These are phyloP conservation scores for Tardiomyces digboiensis DNA, from an alignment of 1,139 yeast species.

Conservation along the genomic window DNA sequence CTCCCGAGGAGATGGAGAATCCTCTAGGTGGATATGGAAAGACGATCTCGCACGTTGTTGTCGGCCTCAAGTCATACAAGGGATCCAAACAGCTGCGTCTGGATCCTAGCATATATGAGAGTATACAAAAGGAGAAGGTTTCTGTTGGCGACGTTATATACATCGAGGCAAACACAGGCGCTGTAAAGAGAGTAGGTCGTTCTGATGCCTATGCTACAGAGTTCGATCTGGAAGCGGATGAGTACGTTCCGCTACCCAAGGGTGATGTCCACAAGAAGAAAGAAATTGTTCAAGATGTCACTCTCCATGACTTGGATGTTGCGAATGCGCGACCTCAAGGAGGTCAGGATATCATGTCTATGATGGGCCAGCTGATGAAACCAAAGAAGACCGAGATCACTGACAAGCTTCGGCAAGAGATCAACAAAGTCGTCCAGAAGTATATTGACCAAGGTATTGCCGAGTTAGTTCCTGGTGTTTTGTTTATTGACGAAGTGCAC, in stretches of 20 bases:
- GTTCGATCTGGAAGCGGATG: conserved; percentile 96
- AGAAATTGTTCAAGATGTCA: conserved; percentile 96
- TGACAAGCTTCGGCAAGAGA: conserved; percentile 87
- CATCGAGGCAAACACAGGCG: conserved; percentile 95
- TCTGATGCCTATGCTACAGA: conserved; percentile 98
- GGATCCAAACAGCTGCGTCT: conserved; percentile 90
- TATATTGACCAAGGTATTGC: conserved; percentile 98
- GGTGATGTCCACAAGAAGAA: conserved; percentile 99
- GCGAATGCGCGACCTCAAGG: conserved; percentile 99
- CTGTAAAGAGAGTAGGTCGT: conserved; percentile 95
- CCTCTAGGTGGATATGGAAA: conserved; percentile 98
- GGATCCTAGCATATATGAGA: conserved; percentile 93
- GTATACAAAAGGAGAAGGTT: conserved; percentile 92
- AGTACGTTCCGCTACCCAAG: conserved; percentile 95
- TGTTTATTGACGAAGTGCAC: conserved; percentile 95
- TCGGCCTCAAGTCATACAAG: conserved; percentile 91
- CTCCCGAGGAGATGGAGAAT: conserved; percentile 96
- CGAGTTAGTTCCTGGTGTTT: conserved; percentile 94
- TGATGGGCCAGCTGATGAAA: conserved; percentile 97
- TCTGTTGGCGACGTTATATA: conserved; percentile 95
- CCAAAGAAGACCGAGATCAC: conserved; percentile 99
- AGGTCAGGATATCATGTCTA: conserved; percentile 94
- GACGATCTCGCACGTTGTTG: conserved; percentile 88
- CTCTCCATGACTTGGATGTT: conserved; percentile 90
- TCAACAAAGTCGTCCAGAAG: conserved; percentile 90